Evolutionary conservation across 345 rosid genomes (phyloP).

Genomic region (Lumnitzera littorea): DNA sequence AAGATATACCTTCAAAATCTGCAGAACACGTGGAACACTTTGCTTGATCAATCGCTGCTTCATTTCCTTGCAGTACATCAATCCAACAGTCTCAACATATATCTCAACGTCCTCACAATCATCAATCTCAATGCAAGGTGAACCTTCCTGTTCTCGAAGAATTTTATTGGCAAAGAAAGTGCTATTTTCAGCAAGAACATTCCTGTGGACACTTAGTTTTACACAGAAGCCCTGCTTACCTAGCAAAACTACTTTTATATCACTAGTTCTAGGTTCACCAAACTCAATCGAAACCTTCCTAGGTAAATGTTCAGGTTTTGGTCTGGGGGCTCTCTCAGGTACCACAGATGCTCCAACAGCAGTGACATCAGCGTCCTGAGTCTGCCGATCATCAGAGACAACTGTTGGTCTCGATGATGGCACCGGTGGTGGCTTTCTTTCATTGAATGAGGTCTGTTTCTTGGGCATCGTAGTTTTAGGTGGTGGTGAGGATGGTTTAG

Average conservation of each 20-base stretch:
- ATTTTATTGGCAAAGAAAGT: slow-evolving; percentile 67
- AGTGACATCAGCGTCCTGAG: slow-evolving; percentile 23
- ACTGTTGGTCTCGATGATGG: slow-evolving; percentile 44
- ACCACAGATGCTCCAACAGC: slow-evolving; percentile 31
- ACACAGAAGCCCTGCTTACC: slow-evolving; percentile 97
- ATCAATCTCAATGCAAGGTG: slow-evolving; percentile 69
- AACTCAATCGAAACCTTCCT: slow-evolving; percentile 93
- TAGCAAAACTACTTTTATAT: slow-evolving; percentile 69
- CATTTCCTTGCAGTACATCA: slow-evolving; percentile 98
- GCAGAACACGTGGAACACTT: slow-evolving; percentile 76
- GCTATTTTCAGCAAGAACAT: slow-evolving; percentile 63
- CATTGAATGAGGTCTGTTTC: slow-evolving; percentile 36
- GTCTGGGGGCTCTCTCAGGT: slow-evolving; percentile 57
- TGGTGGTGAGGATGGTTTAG: slow-evolving; percentile 57
- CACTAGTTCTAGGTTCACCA: slow-evolving; percentile 85
- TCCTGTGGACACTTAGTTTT: slow-evolving; percentile 82
- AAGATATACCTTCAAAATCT: slow-evolving; percentile 73
- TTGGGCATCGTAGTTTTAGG: slow-evolving; percentile 40
- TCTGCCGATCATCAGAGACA: slow-evolving; percentile 44
- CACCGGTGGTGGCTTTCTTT: slow-evolving; percentile 46
- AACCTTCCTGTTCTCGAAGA: slow-evolving; percentile 38
- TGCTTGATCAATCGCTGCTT: slow-evolving; percentile 88
- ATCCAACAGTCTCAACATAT: slow-evolving; percentile 87
- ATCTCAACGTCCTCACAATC: slow-evolving; percentile 87
- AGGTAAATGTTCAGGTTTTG: slow-evolving; percentile 67